Percentiles rank a stretch among this genome's conserved stretches.
Evolutionary conservation across 345 rosid genomes (phyloP).

Genomic region (Cardamine occulta): DNA sequence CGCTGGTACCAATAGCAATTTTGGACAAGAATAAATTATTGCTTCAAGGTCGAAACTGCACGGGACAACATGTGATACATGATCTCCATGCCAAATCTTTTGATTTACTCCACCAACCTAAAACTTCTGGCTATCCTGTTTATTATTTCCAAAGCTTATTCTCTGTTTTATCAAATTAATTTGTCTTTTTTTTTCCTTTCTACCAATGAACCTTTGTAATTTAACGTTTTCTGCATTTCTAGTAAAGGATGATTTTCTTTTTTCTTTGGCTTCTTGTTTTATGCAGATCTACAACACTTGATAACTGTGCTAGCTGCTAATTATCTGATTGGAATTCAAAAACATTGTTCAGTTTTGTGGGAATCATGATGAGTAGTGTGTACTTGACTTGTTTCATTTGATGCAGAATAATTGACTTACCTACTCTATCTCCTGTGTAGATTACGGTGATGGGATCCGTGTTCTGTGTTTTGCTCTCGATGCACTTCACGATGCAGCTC

Average conservation of each 20-base stretch:
- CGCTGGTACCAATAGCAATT: neutral
- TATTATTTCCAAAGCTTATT: slow-evolving; percentile 3
- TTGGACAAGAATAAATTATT: neutral
- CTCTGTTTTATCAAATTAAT: neutral
- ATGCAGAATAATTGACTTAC: slow-evolving; percentile 35
- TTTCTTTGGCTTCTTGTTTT: too few species aligned
- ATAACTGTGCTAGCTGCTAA: neutral
- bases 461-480: slow-evolving; percentile 59
- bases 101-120: neutral
- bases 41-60: neutral
- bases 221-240: neutral
- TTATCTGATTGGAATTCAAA: neutral
- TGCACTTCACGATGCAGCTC: slow-evolving; percentile 88
- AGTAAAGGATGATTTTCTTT: too few species aligned
- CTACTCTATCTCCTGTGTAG: slow-evolving; percentile 44
- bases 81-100: slow-evolving; percentile 7
- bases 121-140: neutral
- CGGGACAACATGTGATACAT: neutral
- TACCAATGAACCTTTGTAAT: neutral
- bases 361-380: too few species aligned
- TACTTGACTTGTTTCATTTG: neutral
- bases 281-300: too few species aligned
- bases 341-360: slow-evolving; percentile 8
- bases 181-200: neutral
- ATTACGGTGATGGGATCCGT: slow-evolving; percentile 41